A percentile compares a stretch with the other conserved stretches of the same genome.
Evolutionary conservation across 148 eudicot species (phyloP).

Genomic region (Rhododendron vialii): DNA sequence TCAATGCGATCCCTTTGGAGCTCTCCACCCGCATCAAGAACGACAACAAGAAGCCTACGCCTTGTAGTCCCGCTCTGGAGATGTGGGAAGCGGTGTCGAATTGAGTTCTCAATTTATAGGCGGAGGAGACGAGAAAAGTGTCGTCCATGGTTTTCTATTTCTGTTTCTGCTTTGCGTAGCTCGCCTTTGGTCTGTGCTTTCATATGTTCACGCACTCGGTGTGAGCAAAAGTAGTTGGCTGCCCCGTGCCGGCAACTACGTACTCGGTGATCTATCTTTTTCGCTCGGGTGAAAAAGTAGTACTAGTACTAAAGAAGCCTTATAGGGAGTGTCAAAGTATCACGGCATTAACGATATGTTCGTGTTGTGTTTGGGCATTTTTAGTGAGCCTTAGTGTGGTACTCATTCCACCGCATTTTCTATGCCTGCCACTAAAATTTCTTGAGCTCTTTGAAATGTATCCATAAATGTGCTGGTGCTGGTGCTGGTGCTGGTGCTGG

Average conservation of each 20-base stretch:
- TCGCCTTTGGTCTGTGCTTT: neutral
- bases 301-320: neutral
- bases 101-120: neutral
- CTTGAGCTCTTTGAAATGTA: neutral
- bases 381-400: neutral
- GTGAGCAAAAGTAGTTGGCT: neutral
- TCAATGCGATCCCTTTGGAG: conserved; percentile 33
- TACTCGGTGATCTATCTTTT: neutral
- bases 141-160: neutral
- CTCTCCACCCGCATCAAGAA: conserved; percentile 22
- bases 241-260: neutral
- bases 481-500: neutral
- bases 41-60: neutral
- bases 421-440: neutral
- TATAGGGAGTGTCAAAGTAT: neutral
- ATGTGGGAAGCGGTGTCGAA: neutral
- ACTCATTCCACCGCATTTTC: neutral
- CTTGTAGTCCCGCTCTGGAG: neutral
- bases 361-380: neutral
- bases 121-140: neutral
- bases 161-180: neutral
- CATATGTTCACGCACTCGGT: neutral
- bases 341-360: neutral
- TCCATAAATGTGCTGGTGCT: neutral
- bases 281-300: neutral